Evolutionary conservation across 495 filamentous ascomycete species (phyloP).

Genomic region (Xanthoparmelia taractica): DNA sequence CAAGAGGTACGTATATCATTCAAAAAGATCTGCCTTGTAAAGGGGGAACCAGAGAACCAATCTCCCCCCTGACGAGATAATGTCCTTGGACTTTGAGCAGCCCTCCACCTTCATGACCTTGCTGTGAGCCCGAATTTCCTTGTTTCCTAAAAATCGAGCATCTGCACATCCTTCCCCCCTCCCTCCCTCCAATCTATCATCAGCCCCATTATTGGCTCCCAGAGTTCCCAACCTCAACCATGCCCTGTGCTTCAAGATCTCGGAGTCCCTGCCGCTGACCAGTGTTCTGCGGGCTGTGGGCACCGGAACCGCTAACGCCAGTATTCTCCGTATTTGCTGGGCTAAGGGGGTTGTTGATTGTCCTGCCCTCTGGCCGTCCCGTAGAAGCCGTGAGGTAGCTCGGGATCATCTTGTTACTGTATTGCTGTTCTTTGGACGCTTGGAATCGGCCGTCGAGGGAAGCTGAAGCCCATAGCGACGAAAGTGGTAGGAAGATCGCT

Average conservation of each 20-base stretch:
- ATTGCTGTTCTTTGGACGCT: conserved; percentile 8
- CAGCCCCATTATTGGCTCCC: neutral
- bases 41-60: neutral
- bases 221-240: conserved; percentile 10
- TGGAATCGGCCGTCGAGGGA: conserved; percentile 17
- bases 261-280: conserved; percentile 1
- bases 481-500: conserved; percentile 68
- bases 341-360: conserved; percentile 20
- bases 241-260: conserved; percentile 23
- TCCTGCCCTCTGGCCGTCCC: conserved; percentile 14
- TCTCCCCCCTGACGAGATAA: neutral
- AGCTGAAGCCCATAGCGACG: conserved; percentile 62
- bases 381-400: conserved; percentile 12
- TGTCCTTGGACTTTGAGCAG: neutral
- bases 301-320: neutral
- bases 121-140: neutral
- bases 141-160: neutral
- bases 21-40: neutral
- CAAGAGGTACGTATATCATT: too few species aligned
- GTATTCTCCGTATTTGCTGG: conserved; percentile 18
- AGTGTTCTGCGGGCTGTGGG: conserved; percentile 1
- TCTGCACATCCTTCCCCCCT: neutral
- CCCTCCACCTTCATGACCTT: neutral
- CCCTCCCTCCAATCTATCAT: neutral
- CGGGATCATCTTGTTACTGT: conserved; percentile 10